Conservation (phyloP, 2,329 filamentous ascomycete genomes). For the Mycosphaerelloides madeirae region DNA sequence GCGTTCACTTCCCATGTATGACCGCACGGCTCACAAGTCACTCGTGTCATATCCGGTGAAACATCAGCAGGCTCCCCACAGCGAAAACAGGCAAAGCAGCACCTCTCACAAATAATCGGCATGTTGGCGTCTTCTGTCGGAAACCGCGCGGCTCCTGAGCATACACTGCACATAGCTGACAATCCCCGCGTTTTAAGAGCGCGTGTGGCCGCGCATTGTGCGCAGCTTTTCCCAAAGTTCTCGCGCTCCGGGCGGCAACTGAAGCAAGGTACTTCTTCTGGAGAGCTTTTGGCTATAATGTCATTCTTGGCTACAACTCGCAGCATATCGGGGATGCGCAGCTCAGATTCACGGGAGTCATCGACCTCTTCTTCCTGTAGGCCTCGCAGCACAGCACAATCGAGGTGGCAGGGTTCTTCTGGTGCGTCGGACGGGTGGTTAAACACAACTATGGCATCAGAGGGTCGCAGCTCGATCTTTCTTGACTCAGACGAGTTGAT, state of each 20-base stretch:
- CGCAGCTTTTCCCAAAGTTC: conserved; percentile 7
- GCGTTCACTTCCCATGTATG: conserved; percentile 36
- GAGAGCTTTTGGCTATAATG: no score
- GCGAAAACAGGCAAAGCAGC: conserved; percentile 41
- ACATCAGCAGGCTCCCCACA: conserved; percentile 31
- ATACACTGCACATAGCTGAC: conserved; percentile 12
- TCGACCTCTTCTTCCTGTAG: conserved; percentile 31
- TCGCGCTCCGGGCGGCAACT: neutral
- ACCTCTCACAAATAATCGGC: conserved; percentile 36
- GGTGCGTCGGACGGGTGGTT: conserved; percentile 2
- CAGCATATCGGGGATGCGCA: conserved; percentile 40
- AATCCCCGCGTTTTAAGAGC: conserved; percentile 10
- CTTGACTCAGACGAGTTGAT: conserved; percentile 28
- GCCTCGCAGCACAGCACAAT: conserved; percentile 30
- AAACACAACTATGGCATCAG: conserved; percentile 34
- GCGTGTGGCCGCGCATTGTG: no score
- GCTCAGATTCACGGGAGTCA: conserved; percentile 37
- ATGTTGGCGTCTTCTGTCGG: conserved; percentile 6
- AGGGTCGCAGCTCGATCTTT: conserved; percentile 34
- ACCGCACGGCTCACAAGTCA: conserved; percentile 32
- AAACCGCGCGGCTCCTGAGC: conserved; percentile 13
- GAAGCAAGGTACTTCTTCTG: no score
- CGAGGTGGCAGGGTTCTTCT: conserved; percentile 25
- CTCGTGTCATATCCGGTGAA: conserved; percentile 8
- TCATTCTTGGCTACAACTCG: conserved; percentile 7